Evolutionary conservation across 345 rosid species (phyloP).

Genomic region (Eutrema japonicum): DNA sequence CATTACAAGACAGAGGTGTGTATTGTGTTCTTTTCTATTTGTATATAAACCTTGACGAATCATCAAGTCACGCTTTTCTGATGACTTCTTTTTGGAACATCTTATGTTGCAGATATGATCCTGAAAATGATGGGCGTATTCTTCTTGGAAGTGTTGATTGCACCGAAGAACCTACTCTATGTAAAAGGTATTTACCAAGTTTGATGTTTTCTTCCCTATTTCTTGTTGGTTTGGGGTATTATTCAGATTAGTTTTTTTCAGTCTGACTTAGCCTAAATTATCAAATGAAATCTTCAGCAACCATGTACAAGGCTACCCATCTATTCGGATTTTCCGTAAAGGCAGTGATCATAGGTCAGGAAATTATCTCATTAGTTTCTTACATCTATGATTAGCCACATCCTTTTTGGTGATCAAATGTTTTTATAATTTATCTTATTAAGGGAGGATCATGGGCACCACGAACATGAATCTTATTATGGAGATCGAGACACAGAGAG

Average conservation of each 20-base stretch:
- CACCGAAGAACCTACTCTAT: constrained; percentile 68
- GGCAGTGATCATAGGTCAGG: constrained; percentile 77
- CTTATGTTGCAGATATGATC: constrained; percentile 68
- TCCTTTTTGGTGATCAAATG: neutral
- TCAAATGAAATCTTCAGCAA: constrained; percentile 51
- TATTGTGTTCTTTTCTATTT: constrained; percentile 14
- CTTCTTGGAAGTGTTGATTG: constrained; percentile 86
- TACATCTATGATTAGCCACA: neutral
- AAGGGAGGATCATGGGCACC: constrained; percentile 91
- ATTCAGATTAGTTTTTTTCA: neutral
- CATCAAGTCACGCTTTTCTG: constrained; percentile 14
- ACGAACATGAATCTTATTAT: constrained; percentile 93
- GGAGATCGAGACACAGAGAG: constrained; percentile 96
- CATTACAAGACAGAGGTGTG: constrained; percentile 73
- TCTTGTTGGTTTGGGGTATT: constrained; percentile 19
- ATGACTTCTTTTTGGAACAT: constrained; percentile 14
- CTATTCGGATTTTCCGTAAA: constrained; percentile 92
- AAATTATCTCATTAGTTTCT: neutral
- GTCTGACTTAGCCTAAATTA: neutral
- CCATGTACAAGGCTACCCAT: constrained; percentile 96
- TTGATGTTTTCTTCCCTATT: constrained; percentile 22
- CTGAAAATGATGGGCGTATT: constrained; percentile 78
- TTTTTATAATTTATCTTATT: neutral
- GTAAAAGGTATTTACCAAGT: constrained; percentile 64
- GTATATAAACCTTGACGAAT: neutral